A percentile compares a stretch with the other conserved stretches of the same genome.
phyloP scores from a whole-genome alignment of 2,329 filamentous ascomycete genomes.

The Pseudogymnoascus sp. region DNA sequence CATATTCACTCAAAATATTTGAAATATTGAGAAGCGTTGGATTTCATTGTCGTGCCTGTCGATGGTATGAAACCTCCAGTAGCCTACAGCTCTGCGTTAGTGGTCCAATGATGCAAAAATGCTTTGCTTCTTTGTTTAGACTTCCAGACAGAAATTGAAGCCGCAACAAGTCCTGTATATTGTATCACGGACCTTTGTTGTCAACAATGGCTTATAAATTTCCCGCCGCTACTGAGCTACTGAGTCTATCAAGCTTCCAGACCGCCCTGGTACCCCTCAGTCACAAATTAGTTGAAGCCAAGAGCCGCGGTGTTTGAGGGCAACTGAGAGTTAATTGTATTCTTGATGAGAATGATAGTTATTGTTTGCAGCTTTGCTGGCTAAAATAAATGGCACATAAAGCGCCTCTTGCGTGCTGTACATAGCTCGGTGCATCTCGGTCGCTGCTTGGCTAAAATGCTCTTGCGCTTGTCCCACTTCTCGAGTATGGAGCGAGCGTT shows the following conservation, averaged over 20 bases:
- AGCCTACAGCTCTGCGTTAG: not conserved
- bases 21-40: not conserved
- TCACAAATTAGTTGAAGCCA: not conserved
- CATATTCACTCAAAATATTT: not conserved
- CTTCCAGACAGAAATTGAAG: not conserved
- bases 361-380: not conserved
- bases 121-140: too few species aligned
- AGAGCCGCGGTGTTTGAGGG: not conserved
- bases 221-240: not conserved
- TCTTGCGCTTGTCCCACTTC: not conserved
- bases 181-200: not conserved
- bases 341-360: not conserved
- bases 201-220: slow-evolving; percentile 1
- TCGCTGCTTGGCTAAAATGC: not conserved
- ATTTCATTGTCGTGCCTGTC: not conserved
- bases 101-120: not conserved
- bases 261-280: not conserved
- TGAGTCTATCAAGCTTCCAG: slow-evolving; percentile 1
- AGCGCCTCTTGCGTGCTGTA: not conserved
- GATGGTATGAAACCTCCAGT: not conserved
- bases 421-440: too few species aligned
- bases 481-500: not conserved
- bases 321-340: not conserved
- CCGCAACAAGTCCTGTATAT: not conserved
- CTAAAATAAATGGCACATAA: not conserved